These are phyloP conservation scores for Malassezia pachydermatis DNA, from an alignment of 1,284 basidiomycete genomes.

Conservation along the genomic window DNA sequence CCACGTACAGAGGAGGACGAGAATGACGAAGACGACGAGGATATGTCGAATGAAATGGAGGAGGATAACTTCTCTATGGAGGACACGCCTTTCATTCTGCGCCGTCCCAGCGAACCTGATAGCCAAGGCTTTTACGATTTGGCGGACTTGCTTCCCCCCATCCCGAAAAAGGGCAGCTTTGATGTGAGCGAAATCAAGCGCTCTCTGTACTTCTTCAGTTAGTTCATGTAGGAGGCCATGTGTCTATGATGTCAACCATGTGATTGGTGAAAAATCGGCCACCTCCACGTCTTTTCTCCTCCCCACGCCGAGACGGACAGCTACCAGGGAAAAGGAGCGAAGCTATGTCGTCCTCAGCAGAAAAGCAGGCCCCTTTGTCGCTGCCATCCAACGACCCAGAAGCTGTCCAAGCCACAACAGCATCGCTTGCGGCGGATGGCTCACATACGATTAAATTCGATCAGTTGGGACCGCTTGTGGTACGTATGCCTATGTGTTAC, in stretches of 20 bases:
- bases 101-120: neutral
- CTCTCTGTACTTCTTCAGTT: conserved; percentile 45
- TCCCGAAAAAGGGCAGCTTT: conserved; percentile 79
- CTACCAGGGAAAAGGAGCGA: neutral
- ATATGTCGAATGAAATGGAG: neutral
- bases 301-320: neutral
- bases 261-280: too few species aligned
- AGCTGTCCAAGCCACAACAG: too few species aligned
- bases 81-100: neutral
- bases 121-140: conserved; percentile 59
- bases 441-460: conserved; percentile 16
- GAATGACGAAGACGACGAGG: neutral
- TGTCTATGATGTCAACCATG: too few species aligned
- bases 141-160: conserved; percentile 65
- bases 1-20: conserved; percentile 14
- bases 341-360: too few species aligned
- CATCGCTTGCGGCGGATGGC: too few species aligned
- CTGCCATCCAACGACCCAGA: too few species aligned
- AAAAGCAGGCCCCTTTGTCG: too few species aligned
- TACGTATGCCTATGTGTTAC: conserved; percentile 1
- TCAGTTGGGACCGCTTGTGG: conserved; percentile 19
- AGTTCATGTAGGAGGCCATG: too few species aligned
- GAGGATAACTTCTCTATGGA: neutral
- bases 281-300: conserved; percentile 1
- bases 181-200: conserved; percentile 65